Conservation (phyloP, 768 basidiomycete genomes). For the Coprinopsis marcescibilis region DNA sequence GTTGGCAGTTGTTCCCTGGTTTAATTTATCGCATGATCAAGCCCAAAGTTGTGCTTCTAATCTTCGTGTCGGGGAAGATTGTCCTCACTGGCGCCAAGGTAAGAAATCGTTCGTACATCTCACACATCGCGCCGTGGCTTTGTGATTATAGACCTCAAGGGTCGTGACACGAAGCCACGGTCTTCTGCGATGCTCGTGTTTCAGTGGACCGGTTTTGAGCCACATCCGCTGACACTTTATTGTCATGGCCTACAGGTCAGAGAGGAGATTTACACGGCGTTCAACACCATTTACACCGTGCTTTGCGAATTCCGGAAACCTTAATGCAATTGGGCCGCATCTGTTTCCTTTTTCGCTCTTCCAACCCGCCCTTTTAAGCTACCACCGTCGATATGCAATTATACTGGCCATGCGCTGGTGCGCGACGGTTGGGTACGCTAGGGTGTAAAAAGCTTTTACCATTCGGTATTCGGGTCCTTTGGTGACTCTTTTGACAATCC, state of each 20-base stretch:
- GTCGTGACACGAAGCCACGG: constrained; percentile 15
- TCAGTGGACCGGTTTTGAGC: constrained; percentile 40
- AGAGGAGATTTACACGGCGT: constrained; percentile 99
- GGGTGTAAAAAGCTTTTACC: background rate
- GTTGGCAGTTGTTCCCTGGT: constrained; percentile 88
- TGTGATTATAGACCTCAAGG: constrained; percentile 11
- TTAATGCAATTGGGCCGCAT: constrained; percentile 25
- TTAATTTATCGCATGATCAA: constrained; percentile 99
- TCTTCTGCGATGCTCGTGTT: constrained; percentile 17
- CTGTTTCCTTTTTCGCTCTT: constrained; percentile 14
- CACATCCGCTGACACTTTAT: constrained; percentile 42
- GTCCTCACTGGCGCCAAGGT: constrained; percentile 99
- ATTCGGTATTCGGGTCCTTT: background rate
- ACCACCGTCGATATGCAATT: background rate
- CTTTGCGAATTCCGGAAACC: constrained; percentile 93
- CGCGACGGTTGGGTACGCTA: background rate
- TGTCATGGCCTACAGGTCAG: constrained; percentile 63
- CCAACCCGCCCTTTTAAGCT: constrained; percentile 15
- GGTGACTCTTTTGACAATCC: constrained; percentile 4
- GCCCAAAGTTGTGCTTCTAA: constrained; percentile 96
- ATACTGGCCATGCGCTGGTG: too few species aligned
- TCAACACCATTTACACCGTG: constrained; percentile 99
- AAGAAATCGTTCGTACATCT: constrained; percentile 25
- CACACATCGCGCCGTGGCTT: constrained; percentile 17
- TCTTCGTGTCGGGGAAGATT: constrained; percentile 99